Percentiles rank a stretch among this genome's conserved stretches.
phyloP scores from a whole-genome alignment of 345 rosid genomes.

The Citrus unshiu region DNA sequence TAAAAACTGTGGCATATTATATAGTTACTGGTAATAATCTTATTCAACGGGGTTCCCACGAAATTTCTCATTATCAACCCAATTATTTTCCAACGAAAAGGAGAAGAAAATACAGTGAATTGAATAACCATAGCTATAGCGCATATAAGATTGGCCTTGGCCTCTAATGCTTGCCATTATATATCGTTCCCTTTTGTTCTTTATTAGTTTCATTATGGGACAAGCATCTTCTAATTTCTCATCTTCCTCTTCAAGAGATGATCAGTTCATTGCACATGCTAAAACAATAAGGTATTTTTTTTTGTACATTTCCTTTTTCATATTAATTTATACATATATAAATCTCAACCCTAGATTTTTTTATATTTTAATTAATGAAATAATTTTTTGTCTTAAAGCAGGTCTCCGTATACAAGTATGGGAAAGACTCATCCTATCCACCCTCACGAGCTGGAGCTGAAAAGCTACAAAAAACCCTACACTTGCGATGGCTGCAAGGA shows the following conservation, averaged over 20 bases:
- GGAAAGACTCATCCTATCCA: constrained; percentile 1
- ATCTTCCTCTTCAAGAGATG: no score
- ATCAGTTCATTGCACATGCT: neutral
- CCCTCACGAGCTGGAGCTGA: neutral
- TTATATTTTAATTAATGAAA: neutral
- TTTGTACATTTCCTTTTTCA: neutral
- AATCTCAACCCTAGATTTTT: no score
- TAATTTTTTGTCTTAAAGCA: neutral
- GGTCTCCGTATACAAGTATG: neutral
- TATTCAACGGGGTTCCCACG: neutral
- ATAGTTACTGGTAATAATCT: neutral
- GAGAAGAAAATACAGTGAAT: neutral
- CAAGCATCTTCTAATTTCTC: no score
- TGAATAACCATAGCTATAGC: neutral
- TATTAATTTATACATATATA: no score
- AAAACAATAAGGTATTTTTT: neutral
- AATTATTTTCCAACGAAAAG: neutral
- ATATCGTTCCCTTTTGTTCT: no score
- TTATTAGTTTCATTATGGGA: no score
- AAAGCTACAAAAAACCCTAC: neutral
- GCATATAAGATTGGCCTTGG: neutral
- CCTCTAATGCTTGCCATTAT: neutral
- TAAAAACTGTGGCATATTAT: neutral
- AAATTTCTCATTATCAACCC: neutral
- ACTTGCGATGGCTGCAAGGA: constrained; percentile 18